Conservation (phyloP, 768 basidiomycete genomes). For the Tylopilus sp. region DNA sequence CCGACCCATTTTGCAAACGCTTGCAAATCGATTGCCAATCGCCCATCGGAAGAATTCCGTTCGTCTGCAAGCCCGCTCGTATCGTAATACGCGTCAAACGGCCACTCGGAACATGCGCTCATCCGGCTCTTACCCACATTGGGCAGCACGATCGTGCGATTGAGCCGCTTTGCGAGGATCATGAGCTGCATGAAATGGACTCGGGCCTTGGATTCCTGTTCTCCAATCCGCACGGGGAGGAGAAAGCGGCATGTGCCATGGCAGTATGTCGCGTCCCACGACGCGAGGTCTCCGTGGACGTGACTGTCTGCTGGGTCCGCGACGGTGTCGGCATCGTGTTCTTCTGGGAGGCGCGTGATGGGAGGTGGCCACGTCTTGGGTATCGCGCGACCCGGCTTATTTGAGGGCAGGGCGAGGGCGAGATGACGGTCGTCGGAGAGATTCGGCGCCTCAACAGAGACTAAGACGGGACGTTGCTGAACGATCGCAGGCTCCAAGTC, state of each 20-base stretch:
- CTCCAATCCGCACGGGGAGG: slow-evolving; percentile 46
- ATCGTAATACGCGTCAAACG: slow-evolving; percentile 52
- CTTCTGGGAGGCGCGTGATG: slow-evolving; percentile 35
- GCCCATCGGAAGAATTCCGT: not conserved
- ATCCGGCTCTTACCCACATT: slow-evolving; percentile 56
- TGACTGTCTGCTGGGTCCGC: too few species aligned
- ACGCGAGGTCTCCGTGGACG: not conserved
- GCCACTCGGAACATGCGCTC: slow-evolving; percentile 47
- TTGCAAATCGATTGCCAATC: slow-evolving; percentile 33
- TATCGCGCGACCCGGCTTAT: not conserved
- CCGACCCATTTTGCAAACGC: slow-evolving; percentile 40
- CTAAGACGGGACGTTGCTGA: not conserved
- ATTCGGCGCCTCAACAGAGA: not conserved
- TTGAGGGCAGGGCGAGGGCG: not conserved
- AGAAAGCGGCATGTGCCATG: slow-evolving; percentile 41
- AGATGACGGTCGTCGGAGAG: not conserved
- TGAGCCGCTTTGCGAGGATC: slow-evolving; percentile 44
- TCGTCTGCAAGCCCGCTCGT: slow-evolving; percentile 14
- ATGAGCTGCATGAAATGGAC: slow-evolving; percentile 52
- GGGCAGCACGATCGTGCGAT: slow-evolving; percentile 59
- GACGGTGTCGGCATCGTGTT: not conserved
- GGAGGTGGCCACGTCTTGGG: slow-evolving; percentile 30
- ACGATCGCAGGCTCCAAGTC: too few species aligned
- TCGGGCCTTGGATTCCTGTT: slow-evolving; percentile 59
- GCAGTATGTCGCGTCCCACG: slow-evolving; percentile 25